Evolutionary conservation across 441 rosid species (phyloP).

Genomic region (Gossypium lobatum): DNA sequence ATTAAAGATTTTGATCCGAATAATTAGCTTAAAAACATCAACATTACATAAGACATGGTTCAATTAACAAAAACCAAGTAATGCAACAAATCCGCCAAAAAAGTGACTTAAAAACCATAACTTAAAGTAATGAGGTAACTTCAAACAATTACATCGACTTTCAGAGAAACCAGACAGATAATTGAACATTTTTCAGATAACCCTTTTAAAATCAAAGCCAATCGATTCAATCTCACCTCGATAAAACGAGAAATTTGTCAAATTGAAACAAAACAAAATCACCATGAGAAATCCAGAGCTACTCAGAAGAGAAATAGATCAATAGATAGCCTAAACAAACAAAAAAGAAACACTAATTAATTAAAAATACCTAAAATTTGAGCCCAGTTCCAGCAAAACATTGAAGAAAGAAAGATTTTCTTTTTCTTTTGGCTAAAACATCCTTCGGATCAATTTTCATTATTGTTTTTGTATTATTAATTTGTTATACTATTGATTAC

Average conservation of each 20-base stretch:
- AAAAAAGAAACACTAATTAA: neutral
- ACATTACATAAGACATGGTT: neutral
- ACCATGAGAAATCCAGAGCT: neutral
- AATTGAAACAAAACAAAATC: neutral
- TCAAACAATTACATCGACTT: neutral
- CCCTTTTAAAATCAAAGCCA: neutral
- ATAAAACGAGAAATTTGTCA: neutral
- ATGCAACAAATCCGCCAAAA: neutral
- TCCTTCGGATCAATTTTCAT: neutral
- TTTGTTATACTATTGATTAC: neutral
- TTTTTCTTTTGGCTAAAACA: too few relatives aligned
- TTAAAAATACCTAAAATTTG: conserved; percentile 1
- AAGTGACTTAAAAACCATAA: neutral
- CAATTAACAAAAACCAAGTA: neutral
- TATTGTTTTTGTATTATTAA: neutral
- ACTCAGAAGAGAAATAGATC: neutral
- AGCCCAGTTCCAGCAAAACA: conserved; percentile 15
- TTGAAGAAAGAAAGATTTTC: conserved; percentile 11
- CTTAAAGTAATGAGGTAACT: neutral
- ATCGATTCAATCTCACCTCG: neutral
- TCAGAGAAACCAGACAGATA: neutral
- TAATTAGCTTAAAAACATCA: neutral
- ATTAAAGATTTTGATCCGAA: neutral
- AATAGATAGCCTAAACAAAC: neutral
- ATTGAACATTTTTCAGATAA: neutral